These are phyloP conservation scores for Cavenderia fasciculata DNA, from an alignment of 78 protist genomes.

Conservation along the genomic window DNA sequence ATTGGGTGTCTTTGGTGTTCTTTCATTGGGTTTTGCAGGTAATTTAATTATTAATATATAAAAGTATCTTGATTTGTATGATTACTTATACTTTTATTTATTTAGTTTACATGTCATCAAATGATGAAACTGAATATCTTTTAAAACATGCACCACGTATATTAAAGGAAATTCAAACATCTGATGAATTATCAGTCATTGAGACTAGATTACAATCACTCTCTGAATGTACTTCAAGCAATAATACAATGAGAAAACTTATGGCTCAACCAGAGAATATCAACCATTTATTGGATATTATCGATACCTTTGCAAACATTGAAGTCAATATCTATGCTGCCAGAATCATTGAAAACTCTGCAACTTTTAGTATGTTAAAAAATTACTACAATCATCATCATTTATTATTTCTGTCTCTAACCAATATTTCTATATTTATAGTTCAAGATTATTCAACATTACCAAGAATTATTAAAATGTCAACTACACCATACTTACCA, in stretches of 20 bases:
- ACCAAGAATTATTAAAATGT: constrained; percentile 47
- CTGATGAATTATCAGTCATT: constrained; percentile 18
- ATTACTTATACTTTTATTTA: neutral
- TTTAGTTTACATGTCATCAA: constrained; percentile 17
- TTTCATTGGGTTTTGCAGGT: constrained; percentile 52
- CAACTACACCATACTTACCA: constrained; percentile 31
- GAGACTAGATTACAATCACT: neutral
- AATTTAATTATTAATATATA: neutral
- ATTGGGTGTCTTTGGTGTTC: constrained; percentile 45
- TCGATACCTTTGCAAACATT: constrained; percentile 37
- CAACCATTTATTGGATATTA: constrained; percentile 20
- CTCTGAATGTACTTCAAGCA: constrained; percentile 21
- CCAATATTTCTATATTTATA: neutral
- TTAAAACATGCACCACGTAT: constrained; percentile 1
- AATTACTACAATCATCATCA: neutral
- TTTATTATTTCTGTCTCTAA: neutral
- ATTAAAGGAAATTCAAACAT: neutral
- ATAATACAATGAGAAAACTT: constrained; percentile 23
- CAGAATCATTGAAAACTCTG: constrained; percentile 31
- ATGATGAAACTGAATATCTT: constrained; percentile 37
- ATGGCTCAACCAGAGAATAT: constrained; percentile 22
- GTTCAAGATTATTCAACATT: constrained; percentile 33
- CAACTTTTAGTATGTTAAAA: constrained; percentile 26
- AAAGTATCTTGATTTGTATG: neutral
- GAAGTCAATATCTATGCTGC: constrained; percentile 47